A percentile compares a stretch with the other conserved stretches of the same genome.
Conservation (phyloP, 1,284 basidiomycete species). For the Papiliotrema fonsecae region DNA sequence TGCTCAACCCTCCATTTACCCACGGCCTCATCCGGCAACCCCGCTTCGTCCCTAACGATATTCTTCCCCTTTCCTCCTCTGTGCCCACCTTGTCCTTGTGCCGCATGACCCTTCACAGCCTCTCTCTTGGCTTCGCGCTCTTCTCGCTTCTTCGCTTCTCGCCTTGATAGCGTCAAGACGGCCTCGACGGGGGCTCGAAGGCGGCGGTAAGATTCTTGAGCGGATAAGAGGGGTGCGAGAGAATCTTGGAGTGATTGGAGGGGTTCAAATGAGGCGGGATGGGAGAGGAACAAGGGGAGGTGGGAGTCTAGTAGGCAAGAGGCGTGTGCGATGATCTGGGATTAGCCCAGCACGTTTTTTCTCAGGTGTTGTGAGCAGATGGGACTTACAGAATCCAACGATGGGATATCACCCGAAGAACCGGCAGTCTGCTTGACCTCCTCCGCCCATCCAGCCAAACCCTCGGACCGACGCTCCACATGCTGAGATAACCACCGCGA, state of each 20-base stretch:
- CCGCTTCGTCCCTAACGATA: constrained; percentile 4
- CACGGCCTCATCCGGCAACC: constrained; percentile 31
- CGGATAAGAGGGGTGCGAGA: constrained; percentile 31
- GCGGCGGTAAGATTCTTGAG: constrained; percentile 37
- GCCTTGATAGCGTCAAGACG: constrained; percentile 31
- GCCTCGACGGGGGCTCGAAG: constrained; percentile 43
- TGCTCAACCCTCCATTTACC: constrained; percentile 46
- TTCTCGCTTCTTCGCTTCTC: constrained; percentile 26
- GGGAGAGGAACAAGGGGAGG: constrained; percentile 36
- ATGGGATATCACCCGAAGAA: constrained; percentile 2
- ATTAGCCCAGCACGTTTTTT: too few species aligned
- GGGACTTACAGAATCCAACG: constrained; percentile 11
- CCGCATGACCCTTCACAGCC: background rate
- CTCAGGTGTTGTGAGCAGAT: too few species aligned
- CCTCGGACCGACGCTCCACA: constrained; percentile 19
- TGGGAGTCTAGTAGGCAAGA: constrained; percentile 45
- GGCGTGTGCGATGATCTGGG: constrained; percentile 33
- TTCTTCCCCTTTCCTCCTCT: constrained; percentile 6
- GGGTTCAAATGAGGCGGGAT: constrained; percentile 24
- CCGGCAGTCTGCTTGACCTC: background rate
- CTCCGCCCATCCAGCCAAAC: constrained; percentile 28
- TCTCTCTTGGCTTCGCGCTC: constrained; percentile 17
- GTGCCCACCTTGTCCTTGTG: too few species aligned
- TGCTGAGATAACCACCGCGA: constrained; percentile 31
- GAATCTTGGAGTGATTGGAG: constrained; percentile 28